These are phyloP conservation scores for Pseudocercospora vitis DNA, from an alignment of 2,329 filamentous ascomycete species.

Conservation along the genomic window DNA sequence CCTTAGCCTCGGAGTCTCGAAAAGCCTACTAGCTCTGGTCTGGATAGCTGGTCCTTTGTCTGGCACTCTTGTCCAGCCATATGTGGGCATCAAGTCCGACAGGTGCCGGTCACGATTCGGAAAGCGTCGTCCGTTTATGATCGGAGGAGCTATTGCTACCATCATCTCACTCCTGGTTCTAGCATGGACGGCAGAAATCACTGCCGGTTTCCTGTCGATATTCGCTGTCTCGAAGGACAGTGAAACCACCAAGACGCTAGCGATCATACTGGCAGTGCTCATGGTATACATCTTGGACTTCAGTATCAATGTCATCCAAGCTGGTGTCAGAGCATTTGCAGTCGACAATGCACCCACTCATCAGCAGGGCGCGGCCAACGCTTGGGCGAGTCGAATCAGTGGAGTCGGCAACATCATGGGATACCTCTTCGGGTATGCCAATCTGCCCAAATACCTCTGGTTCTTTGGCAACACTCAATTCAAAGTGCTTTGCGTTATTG, in stretches of 20 bases:
- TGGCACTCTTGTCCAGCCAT: slow-evolving; percentile 55
- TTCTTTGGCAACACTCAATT: slow-evolving; percentile 89
- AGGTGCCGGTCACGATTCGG: slow-evolving; percentile 50
- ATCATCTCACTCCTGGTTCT: slow-evolving; percentile 52
- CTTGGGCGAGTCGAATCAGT: slow-evolving; percentile 85
- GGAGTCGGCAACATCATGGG: slow-evolving; percentile 89
- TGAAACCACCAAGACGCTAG: slow-evolving; percentile 60
- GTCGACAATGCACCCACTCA: slow-evolving; percentile 89
- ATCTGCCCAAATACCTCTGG: slow-evolving; percentile 72
- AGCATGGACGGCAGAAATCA: slow-evolving; percentile 54
- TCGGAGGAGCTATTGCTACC: slow-evolving; percentile 51
- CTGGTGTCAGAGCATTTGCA: slow-evolving; percentile 86
- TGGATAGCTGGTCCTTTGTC: slow-evolving; percentile 59
- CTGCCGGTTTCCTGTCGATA: slow-evolving; percentile 65
- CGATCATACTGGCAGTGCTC: slow-evolving; percentile 77
- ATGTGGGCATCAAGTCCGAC: slow-evolving; percentile 56
- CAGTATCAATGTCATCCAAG: slow-evolving; percentile 93
- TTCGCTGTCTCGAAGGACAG: slow-evolving; percentile 71
- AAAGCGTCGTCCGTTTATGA: slow-evolving; percentile 54
- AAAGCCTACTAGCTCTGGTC: slow-evolving; percentile 53
- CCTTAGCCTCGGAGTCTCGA: slow-evolving; percentile 54
- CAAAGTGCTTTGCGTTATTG: slow-evolving; percentile 85
- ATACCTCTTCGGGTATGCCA: slow-evolving; percentile 80
- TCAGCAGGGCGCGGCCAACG: slow-evolving; percentile 90
- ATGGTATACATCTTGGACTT: slow-evolving; percentile 92